phyloP scores from a whole-genome alignment of 805 yeast species.

The Zygosaccharomyces lentus region DNA sequence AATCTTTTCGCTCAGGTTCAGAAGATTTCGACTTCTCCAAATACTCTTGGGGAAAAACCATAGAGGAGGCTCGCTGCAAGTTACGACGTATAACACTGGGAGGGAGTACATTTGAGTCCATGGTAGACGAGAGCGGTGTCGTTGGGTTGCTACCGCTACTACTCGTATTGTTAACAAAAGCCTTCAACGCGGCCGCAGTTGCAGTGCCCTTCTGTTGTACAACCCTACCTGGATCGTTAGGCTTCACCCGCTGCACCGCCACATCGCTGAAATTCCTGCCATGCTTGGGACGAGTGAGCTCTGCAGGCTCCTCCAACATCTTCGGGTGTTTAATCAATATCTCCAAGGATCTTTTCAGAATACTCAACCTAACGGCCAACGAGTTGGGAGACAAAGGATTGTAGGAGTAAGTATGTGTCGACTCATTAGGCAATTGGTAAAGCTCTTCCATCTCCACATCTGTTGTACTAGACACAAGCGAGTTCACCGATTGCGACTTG shows the following conservation, averaged over 20 bases:
- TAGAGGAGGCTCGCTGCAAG: conserved; percentile 15
- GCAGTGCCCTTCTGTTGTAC: conserved; percentile 13
- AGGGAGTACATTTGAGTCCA: conserved; percentile 2
- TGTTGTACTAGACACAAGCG: conserved; percentile 13
- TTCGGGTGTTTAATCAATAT: conserved; percentile 62
- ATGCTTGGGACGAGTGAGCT: conserved; percentile 3
- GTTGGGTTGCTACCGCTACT: conserved; percentile 12
- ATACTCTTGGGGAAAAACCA: conserved; percentile 11
- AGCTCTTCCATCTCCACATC: conserved; percentile 42
- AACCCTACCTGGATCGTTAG: neutral
- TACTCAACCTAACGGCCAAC: conserved; percentile 67
- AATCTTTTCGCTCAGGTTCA: conserved; percentile 24
- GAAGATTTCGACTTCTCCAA: conserved; percentile 2
- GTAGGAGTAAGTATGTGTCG: conserved; percentile 81
- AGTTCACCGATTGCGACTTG: conserved; percentile 12
- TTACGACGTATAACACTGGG: conserved; percentile 5
- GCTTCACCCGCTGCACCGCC: neutral
- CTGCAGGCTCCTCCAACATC: conserved; percentile 24
- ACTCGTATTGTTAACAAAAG: conserved; percentile 28
- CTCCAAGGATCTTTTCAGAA: conserved; percentile 70
- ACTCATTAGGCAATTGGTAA: conserved; percentile 65
- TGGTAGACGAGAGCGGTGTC: conserved; percentile 5
- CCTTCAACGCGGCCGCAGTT: conserved; percentile 28
- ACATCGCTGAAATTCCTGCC: conserved; percentile 9
- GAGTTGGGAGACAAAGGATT: conserved; percentile 80